phyloP scores from a whole-genome alignment of 352 stramenopile genomes.

The Phytopythium litorale region DNA sequence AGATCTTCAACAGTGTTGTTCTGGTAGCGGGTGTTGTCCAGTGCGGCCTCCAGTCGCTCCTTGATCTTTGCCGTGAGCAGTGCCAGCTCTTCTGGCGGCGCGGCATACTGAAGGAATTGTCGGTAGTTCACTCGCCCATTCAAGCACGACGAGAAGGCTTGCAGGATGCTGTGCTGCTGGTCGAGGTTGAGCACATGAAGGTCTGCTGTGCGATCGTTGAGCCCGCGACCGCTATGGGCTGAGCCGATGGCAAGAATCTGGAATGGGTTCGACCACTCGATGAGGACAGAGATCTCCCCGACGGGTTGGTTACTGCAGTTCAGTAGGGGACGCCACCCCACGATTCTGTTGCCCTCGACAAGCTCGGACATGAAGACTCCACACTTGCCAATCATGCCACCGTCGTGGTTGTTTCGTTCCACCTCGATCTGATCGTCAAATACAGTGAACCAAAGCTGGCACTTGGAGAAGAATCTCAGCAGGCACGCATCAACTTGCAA shows the following conservation, averaged over 20 bases:
- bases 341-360: conserved; percentile 59
- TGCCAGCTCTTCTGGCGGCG: conserved; percentile 51
- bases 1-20: conserved; percentile 35
- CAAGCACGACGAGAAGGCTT: conserved; percentile 49
- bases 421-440: conserved; percentile 76
- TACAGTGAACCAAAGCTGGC: conserved; percentile 75
- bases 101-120: conserved; percentile 58
- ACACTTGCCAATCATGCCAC: conserved; percentile 73
- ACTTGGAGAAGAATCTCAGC: conserved; percentile 82
- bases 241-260: conserved; percentile 54
- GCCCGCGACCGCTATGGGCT: conserved; percentile 20
- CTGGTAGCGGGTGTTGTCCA: conserved; percentile 15
- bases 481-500: conserved; percentile 72
- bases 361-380: conserved; percentile 66
- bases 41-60: conserved; percentile 36
- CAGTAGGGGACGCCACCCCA: conserved; percentile 69
- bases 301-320: conserved; percentile 47
- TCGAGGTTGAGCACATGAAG: conserved; percentile 63
- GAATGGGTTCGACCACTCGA: conserved; percentile 80
- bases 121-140: conserved; percentile 71
- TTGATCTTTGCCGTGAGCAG: conserved; percentile 56
- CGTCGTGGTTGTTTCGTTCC: conserved; percentile 24
- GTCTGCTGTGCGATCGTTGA: conserved; percentile 27
- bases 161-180: conserved; percentile 61
- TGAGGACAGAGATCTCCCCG: conserved; percentile 65